Conservation (phyloP, 31 red algal genomes). For the Odonthalia washingtoniensis region DNA sequence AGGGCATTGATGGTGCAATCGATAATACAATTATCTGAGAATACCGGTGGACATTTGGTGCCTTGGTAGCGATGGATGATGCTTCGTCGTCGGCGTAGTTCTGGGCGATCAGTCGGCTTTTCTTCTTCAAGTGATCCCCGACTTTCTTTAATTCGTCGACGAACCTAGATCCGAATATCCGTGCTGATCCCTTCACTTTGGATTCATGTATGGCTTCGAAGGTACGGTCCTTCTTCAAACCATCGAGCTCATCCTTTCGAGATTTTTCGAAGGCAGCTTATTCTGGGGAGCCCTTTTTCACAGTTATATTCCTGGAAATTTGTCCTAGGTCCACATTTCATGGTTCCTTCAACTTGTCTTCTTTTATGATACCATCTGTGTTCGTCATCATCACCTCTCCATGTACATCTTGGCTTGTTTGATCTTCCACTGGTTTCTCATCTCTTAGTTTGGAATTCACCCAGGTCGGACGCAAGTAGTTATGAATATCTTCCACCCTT, state of each 20-base stretch:
- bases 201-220: not conserved
- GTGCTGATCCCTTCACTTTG: not conserved
- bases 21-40: not conserved
- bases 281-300: no score
- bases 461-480: not conserved
- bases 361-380: no score
- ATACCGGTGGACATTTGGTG: not conserved
- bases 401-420: no score
- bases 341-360: no score
- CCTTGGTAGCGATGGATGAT: not conserved
- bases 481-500: not conserved
- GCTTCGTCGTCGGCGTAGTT: slow-evolving; percentile 6
- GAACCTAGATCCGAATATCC: not conserved
- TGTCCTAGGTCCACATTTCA: no score
- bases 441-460: no score
- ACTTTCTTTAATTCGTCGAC: not conserved
- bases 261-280: not conserved
- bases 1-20: not conserved
- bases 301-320: no score
- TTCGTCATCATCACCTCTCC: no score
- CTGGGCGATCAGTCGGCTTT: slow-evolving; percentile 6
- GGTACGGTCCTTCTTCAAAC: not conserved
- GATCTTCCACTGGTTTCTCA: no score
- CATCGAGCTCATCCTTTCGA: not conserved
- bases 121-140: not conserved